Base-by-base conservation (phyloP, 2,329 filamentous ascomycete genomes). In the Trichoderma hamatum region DNA sequence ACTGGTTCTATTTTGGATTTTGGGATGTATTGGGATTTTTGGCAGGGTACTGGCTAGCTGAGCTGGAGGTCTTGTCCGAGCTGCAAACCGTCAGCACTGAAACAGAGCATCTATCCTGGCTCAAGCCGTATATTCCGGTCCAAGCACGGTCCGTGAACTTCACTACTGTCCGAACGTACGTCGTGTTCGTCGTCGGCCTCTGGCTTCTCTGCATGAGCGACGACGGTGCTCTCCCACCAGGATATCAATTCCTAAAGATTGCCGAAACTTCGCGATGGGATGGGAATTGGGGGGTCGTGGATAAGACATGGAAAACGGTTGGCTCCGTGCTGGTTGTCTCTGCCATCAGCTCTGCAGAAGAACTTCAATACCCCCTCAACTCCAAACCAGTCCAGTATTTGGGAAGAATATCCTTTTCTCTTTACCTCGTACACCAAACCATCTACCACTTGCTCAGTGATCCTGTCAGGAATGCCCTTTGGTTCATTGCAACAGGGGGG, bases 281-380 rank as follows among this genome's bases (percentile, higher is more conserved):
- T 14, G 63, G 63, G 10, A 58, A 58, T n/a, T 66, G 63, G 63
- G 63, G 52, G 1, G 34, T 46, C 1, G n/a, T 66, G 3, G 63
- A 66, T n/a, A 66, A 66, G 28, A 49, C 63, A n/a, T 66, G 63
- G 63, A 66, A 66, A 49, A 66, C 63, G 9, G 63, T 66, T 34
- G 63, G 63, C 63, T 58, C 63, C 5, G 63, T 66, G 51, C 14
- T 66, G 19, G 52, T 66, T 32, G 63, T 66, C 26, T 66, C 52
- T 58, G 63, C 52, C 11, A 66, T 66, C 63, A 58, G 63, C 52
- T 32, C 52, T 4, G 36, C 52, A 34, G 32, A 66, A 21, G 6
- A 24, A 19, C 63, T 66, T 58, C 63, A 66, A n/a, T 26, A 16
- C 2, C 63, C 63, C 28, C 63, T 66, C 34, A 58, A 66, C 52